Conservation (phyloP, 2,329 filamentous ascomycete species). For the Neoarthrinium moseri region DNA sequence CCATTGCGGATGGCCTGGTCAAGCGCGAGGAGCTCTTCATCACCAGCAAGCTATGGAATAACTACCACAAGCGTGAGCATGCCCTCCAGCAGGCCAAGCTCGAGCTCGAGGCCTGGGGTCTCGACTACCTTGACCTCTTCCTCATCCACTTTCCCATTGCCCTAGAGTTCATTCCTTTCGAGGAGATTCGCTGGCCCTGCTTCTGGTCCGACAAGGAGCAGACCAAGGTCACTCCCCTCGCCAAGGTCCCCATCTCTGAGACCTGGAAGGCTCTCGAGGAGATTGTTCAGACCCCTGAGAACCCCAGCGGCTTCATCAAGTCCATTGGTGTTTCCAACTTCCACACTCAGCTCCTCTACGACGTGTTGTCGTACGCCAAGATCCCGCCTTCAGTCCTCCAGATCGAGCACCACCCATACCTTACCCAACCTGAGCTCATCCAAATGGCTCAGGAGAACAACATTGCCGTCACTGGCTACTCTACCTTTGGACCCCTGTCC, state of each 20-base stretch:
- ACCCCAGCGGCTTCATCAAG: constrained; percentile 62
- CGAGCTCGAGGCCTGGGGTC: constrained; percentile 59
- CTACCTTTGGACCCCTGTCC: constrained; percentile 58
- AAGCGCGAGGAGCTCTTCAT: constrained; percentile 65
- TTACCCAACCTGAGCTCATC: constrained; percentile 55
- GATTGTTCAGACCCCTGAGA: constrained; percentile 57
- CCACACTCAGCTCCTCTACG: constrained; percentile 72
- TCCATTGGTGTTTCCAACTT: constrained; percentile 85
- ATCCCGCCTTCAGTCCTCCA: constrained; percentile 75
- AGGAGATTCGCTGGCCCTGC: constrained; percentile 36
- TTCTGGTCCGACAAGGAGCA: constrained; percentile 41
- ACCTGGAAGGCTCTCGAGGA: constrained; percentile 81
- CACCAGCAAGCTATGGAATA: constrained; percentile 68
- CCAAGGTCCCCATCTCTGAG: constrained; percentile 73
- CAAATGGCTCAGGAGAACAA: constrained; percentile 54
- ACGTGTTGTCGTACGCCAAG: constrained; percentile 74
- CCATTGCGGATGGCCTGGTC: constrained; percentile 56
- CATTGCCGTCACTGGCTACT: constrained; percentile 62
- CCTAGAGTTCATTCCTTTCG: constrained; percentile 40
- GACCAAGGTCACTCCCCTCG: constrained; percentile 41
- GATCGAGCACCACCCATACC: constrained; percentile 85
- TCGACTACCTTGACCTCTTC: constrained; percentile 69
- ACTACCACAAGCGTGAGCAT: constrained; percentile 58
- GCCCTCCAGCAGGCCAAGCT: constrained; percentile 60
- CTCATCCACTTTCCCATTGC: constrained; percentile 63